These are phyloP conservation scores for Diplodia mutila DNA, from an alignment of 2,329 filamentous ascomycete genomes.

Conservation along the genomic window DNA sequence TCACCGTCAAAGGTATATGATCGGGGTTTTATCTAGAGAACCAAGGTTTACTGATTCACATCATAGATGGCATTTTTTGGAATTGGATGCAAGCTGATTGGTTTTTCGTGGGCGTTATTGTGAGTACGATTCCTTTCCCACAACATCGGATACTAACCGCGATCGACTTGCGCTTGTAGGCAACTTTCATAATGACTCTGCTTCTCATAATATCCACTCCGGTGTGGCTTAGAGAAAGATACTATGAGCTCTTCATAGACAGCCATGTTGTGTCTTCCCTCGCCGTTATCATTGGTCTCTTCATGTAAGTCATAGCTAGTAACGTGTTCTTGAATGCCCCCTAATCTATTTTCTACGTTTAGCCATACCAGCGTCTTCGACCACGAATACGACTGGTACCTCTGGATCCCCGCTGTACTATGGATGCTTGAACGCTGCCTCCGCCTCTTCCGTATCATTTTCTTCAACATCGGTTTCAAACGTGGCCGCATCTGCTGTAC, in stretches of 20 bases:
- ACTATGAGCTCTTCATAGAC: conserved; percentile 52
- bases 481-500: conserved; percentile 36
- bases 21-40: too few relatives aligned
- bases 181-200: conserved; percentile 50
- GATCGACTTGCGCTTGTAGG: conserved; percentile 7
- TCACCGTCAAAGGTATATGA: conserved; percentile 29
- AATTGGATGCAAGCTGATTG: conserved; percentile 1
- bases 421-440: conserved; percentile 57
- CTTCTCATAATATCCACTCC: conserved; percentile 55
- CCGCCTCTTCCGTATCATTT: conserved; percentile 50
- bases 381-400: conserved; percentile 54
- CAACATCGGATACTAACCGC: not conserved
- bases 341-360: conserved; percentile 54
- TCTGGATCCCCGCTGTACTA: conserved; percentile 55
- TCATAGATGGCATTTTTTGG: conserved; percentile 4
- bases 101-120: conserved; percentile 12
- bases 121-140: not conserved
- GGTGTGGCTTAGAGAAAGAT: conserved; percentile 53
- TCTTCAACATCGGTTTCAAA: conserved; percentile 48
- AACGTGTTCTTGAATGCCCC: conserved; percentile 27
- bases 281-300: conserved; percentile 55
- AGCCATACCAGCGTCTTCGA: conserved; percentile 41
- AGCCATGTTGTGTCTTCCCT: conserved; percentile 47
- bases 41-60: not conserved
- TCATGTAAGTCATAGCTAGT: conserved; percentile 48